Evolutionary conservation across 1,139 yeast species (phyloP).

Genomic region (Martiniozyma asiatica): DNA sequence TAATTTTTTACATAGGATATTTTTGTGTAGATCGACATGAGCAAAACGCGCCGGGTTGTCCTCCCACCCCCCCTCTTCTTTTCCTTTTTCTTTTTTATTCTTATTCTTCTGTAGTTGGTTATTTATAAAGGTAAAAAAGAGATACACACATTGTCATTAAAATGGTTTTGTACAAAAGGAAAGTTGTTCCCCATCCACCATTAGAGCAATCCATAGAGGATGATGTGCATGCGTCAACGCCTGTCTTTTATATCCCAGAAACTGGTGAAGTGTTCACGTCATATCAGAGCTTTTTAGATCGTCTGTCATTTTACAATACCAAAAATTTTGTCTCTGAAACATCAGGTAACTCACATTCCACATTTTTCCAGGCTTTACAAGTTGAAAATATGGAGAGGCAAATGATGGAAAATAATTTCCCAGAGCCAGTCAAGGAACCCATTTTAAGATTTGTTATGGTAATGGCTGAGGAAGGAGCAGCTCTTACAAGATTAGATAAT

Average conservation of each 20-base stretch:
- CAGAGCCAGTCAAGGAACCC: slow-evolving; percentile 86
- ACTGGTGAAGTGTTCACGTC: slow-evolving; percentile 79
- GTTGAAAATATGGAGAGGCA: slow-evolving; percentile 61
- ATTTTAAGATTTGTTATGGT: slow-evolving; percentile 52
- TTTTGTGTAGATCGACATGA: too few relatives aligned
- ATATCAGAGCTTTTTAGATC: slow-evolving; percentile 61
- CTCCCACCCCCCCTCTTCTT: too few relatives aligned
- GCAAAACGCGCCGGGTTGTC: too few relatives aligned
- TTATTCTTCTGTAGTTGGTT: too few relatives aligned
- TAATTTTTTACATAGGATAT: too few relatives aligned
- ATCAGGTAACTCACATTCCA: slow-evolving; percentile 84
- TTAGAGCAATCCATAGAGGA: slow-evolving; percentile 41
- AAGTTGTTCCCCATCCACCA: slow-evolving; percentile 51
- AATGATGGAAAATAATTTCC: slow-evolving; percentile 71
- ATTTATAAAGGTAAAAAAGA: too few relatives aligned
- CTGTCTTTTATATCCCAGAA: slow-evolving; percentile 68
- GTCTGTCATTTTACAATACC: slow-evolving; percentile 61
- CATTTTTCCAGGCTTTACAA: slow-evolving; percentile 78
- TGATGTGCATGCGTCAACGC: slow-evolving; percentile 35
- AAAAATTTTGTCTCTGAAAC: slow-evolving; percentile 89
- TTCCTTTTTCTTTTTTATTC: too few relatives aligned
- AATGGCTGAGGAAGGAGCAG: slow-evolving; percentile 48
- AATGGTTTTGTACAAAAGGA: slow-evolving; percentile 61
- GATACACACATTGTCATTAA: background rate
- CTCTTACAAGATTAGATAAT: slow-evolving; percentile 73